Evolutionary conservation across 768 basidiomycete species (phyloP).

Genomic region (Lentinula aciculospora): DNA sequence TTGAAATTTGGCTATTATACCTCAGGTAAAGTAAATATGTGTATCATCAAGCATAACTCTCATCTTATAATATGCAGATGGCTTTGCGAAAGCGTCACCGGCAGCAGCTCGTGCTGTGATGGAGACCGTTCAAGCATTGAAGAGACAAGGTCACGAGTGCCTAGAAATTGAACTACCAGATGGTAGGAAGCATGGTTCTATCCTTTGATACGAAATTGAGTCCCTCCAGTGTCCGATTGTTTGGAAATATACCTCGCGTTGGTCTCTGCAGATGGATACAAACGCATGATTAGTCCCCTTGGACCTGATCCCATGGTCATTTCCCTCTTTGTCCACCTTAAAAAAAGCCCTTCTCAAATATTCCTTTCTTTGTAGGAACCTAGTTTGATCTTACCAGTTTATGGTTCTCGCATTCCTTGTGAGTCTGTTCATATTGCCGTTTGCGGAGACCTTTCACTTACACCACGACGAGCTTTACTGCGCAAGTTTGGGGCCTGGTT

Average conservation of each 20-base stretch:
- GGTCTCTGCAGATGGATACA: slow-evolving; percentile 69
- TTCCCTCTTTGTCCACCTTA: slow-evolving; percentile 1
- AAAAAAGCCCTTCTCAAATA: background rate
- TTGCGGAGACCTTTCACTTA: background rate
- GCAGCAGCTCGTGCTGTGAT: slow-evolving; percentile 70
- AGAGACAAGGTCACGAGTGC: slow-evolving; percentile 73
- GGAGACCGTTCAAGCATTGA: slow-evolving; percentile 63
- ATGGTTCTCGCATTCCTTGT: background rate
- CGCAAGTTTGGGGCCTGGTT: slow-evolving; percentile 40
- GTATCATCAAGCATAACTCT: too few species aligned
- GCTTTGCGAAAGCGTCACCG: slow-evolving; percentile 60
- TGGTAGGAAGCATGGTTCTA: slow-evolving; percentile 28
- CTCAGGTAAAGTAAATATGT: background rate
- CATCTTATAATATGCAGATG: slow-evolving; percentile 35
- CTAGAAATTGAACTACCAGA: slow-evolving; percentile 57
- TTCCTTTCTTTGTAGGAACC: background rate
- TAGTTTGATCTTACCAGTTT: background rate
- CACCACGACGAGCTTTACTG: slow-evolving; percentile 26
- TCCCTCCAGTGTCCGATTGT: slow-evolving; percentile 33
- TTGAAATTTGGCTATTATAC: slow-evolving; percentile 72
- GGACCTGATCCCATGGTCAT: slow-evolving; percentile 53
- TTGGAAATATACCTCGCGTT: slow-evolving; percentile 61
- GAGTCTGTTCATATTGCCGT: background rate
- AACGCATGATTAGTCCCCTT: slow-evolving; percentile 57
- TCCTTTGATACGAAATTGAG: background rate